Evolutionary conservation across 805 yeast genomes (phyloP).

Genomic region (Kodamaea fukazawae): DNA sequence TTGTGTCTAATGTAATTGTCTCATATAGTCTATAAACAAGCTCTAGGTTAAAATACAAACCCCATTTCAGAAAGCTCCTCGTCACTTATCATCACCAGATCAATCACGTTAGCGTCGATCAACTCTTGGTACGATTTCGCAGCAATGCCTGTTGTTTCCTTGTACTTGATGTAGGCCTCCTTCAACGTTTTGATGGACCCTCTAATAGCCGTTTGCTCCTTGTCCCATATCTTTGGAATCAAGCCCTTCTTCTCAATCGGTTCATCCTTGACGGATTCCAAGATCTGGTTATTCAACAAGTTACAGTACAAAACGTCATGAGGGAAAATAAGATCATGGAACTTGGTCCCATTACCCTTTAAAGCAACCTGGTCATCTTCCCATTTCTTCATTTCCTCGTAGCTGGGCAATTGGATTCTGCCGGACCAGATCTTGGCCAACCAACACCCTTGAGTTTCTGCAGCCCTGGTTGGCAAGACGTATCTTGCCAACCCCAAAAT

Average conservation of each 20-base stretch:
- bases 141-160: conserved; percentile 34
- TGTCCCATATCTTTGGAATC: conserved; percentile 53
- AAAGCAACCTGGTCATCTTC: conserved; percentile 27
- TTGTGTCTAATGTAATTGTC: no score
- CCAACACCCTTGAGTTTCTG: conserved; percentile 48
- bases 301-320: conserved; percentile 59
- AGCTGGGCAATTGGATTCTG: conserved; percentile 38
- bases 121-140: conserved; percentile 40
- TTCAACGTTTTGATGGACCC: conserved; percentile 43
- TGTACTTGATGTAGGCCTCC: conserved; percentile 42
- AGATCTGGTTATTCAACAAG: conserved; percentile 26
- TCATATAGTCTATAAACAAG: not conserved
- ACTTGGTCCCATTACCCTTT: conserved; percentile 22
- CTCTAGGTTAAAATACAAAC: conserved; percentile 14
- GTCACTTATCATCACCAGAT: conserved; percentile 16
- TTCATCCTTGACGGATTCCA: conserved; percentile 11
- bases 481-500: conserved; percentile 43
- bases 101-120: conserved; percentile 23
- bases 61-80: conserved; percentile 16
- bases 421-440: conserved; percentile 43
- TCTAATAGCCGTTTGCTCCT: conserved; percentile 42
- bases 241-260: conserved; percentile 31
- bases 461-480: conserved; percentile 50
- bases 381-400: conserved; percentile 31
- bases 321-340: conserved; percentile 49